A percentile compares a stretch with the other conserved stretches of the same genome.
Conservation (phyloP, 2,329 filamentous ascomycete genomes). For the Fusarium sp. region DNA sequence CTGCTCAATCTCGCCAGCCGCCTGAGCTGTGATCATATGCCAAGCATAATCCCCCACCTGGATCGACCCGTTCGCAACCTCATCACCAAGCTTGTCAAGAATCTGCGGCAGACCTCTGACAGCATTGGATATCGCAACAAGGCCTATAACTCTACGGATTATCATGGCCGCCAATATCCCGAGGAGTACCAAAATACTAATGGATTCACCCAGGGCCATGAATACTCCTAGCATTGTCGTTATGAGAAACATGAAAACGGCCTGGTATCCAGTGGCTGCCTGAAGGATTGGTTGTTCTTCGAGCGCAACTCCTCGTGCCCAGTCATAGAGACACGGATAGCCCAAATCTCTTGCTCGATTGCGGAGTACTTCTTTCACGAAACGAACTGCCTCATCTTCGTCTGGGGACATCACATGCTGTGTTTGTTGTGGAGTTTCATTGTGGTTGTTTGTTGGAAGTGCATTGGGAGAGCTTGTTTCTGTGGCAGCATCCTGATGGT, state of each 20-base stretch:
- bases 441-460: neutral
- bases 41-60: neutral
- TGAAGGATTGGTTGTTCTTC: neutral
- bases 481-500: neutral
- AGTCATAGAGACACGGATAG: neutral
- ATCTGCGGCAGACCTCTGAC: neutral
- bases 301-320: neutral
- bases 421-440: neutral
- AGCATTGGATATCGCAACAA: rapidly evolving
- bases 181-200: neutral
- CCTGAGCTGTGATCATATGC: neutral
- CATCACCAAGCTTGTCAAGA: neutral
- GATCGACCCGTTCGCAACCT: rapidly evolving
- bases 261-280: neutral
- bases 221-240: neutral
- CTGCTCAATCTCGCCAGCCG: neutral
- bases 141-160: rapidly evolving
- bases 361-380: rapidly evolving
- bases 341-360: rapidly evolving
- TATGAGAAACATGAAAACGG: neutral
- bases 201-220: neutral
- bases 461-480: neutral
- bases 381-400: rapidly evolving
- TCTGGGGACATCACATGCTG: neutral
- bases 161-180: rapidly evolving